Evolutionary conservation across 2,329 filamentous ascomycete genomes (phyloP).

Genomic region (Aspergillus sojae): DNA sequence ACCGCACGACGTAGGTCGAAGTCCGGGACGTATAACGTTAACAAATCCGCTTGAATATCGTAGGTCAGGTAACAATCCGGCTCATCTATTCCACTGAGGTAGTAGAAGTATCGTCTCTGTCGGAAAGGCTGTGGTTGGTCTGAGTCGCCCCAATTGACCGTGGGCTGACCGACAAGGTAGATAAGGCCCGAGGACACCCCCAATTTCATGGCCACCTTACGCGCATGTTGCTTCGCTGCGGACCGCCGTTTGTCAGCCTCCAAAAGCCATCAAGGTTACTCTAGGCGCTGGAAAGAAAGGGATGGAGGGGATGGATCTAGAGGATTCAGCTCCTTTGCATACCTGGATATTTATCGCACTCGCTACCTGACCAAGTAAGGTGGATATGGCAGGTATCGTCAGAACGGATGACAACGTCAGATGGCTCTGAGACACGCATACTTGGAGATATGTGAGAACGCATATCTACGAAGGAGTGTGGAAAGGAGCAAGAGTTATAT

Average conservation of each 20-base stretch:
- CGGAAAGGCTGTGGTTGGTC: constrained; percentile 61
- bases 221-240: constrained; percentile 54
- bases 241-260: constrained; percentile 11
- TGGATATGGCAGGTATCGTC: constrained; percentile 35
- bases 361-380: constrained; percentile 30
- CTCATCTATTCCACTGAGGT: constrained; percentile 58
- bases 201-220: constrained; percentile 48
- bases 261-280: neutral
- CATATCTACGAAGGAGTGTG: neutral
- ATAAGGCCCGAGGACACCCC: constrained; percentile 53
- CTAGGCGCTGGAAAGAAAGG: neutral
- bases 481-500: neutral
- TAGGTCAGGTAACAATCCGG: constrained; percentile 61
- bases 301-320: neutral
- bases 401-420: constrained; percentile 26
- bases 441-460: neutral
- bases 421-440: constrained; percentile 21
- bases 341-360: constrained; percentile 47
- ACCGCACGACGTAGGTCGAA: constrained; percentile 57
- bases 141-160: constrained; percentile 58
- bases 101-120: constrained; percentile 65
- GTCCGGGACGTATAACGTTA: constrained; percentile 74
- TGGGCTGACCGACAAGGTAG: constrained; percentile 57
- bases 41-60: constrained; percentile 60
- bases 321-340: neutral